Evolutionary conservation across 495 filamentous ascomycete genomes (phyloP).

Genomic region (Tetracladium marchalianum): DNA sequence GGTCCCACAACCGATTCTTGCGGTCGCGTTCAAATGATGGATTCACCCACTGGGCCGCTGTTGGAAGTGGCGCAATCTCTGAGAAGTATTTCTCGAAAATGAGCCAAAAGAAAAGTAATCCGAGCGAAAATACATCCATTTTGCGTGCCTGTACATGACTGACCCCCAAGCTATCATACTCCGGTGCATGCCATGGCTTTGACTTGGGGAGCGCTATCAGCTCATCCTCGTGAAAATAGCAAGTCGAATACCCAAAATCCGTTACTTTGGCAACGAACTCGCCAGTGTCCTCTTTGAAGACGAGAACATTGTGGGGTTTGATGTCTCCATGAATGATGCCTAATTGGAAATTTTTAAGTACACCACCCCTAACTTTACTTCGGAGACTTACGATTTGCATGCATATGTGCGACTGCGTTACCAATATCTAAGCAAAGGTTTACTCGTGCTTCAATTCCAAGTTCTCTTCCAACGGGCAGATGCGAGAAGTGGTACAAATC

Average conservation of each 20-base stretch:
- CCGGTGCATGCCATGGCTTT: not conserved
- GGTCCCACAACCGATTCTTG: no score
- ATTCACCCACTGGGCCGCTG: no score
- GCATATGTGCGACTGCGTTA: no score
- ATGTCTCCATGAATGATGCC: constrained; percentile 27
- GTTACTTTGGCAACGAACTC: constrained; percentile 18
- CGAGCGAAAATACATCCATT: constrained; percentile 20
- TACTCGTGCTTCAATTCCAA: no score
- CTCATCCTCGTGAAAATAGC: not conserved
- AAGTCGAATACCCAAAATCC: constrained; percentile 25
- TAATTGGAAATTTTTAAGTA: not conserved
- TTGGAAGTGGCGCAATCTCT: no score
- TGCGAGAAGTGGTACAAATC: no score
- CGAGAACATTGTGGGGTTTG: constrained; percentile 25
- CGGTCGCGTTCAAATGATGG: no score
- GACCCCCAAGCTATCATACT: not conserved
- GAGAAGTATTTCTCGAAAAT: no score
- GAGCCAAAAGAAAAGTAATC: constrained; percentile 18
- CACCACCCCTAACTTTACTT: no score
- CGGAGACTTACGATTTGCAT: no score
- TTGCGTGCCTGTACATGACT: constrained; percentile 3
- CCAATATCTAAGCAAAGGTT: no score
- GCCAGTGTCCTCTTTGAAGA: constrained; percentile 15
- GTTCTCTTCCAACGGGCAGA: no score
- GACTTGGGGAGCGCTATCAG: not conserved